Conservation (phyloP, 768 basidiomycete species). For the Suillus fuscotomentosus region DNA sequence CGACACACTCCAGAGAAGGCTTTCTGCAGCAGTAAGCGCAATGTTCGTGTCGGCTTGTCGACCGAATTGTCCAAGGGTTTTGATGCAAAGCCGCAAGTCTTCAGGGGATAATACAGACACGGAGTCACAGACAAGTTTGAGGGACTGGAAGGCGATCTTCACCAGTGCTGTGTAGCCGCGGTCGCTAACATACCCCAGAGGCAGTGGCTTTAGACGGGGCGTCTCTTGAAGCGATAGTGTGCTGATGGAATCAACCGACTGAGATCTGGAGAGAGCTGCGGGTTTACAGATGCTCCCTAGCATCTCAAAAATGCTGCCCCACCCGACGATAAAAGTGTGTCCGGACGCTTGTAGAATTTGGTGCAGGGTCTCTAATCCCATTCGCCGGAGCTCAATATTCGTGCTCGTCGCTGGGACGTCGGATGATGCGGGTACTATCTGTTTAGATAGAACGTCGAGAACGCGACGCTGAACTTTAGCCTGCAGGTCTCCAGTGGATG, state of each 20-base stretch:
- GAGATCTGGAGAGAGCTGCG: constrained; percentile 33
- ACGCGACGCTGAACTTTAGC: constrained; percentile 77
- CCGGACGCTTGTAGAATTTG: constrained; percentile 89
- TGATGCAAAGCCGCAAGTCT: constrained; percentile 86
- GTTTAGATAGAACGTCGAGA: constrained; percentile 79
- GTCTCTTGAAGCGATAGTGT: constrained; percentile 39
- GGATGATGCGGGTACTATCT: constrained; percentile 51
- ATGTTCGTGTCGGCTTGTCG: constrained; percentile 95
- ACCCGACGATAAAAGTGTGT: constrained; percentile 88
- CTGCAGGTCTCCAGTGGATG: constrained; percentile 58
- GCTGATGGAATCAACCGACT: constrained; percentile 40
- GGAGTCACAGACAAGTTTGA: constrained; percentile 93
- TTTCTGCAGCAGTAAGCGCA: constrained; percentile 89
- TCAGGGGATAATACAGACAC: constrained; percentile 77
- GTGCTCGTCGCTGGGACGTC: constrained; percentile 41
- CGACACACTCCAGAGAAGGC: constrained; percentile 92
- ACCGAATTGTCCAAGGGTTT: constrained; percentile 88
- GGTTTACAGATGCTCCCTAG: constrained; percentile 84
- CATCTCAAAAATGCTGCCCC: constrained; percentile 93
- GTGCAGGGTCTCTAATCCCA: constrained; percentile 88
- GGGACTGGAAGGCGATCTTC: constrained; percentile 90
- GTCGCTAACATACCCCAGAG: constrained; percentile 57
- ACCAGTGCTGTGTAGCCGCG: constrained; percentile 75
- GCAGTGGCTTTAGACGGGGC: constrained; percentile 43
- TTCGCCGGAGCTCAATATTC: constrained; percentile 75